Base-by-base conservation (phyloP, 2,329 filamentous ascomycete species). In the Xylariaceae sp. region DNA sequence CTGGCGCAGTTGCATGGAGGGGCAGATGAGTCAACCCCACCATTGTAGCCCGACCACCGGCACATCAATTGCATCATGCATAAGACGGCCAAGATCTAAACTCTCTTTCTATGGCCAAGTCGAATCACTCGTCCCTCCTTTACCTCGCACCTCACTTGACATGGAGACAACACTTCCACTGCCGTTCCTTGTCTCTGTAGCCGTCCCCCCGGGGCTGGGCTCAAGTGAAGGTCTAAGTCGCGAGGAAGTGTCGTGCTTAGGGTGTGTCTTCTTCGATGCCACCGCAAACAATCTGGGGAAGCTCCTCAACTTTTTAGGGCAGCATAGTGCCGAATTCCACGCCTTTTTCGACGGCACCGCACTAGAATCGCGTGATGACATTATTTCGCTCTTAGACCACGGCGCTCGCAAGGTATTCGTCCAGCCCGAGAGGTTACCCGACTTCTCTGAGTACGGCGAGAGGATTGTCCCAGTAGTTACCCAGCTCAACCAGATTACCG, bases 321-420 rank as follows among this genome's bases (percentile, higher is more conserved):
- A 74, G 54, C 75, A 80, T 63, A 76, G 73, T 57, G 71, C 75
- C 53, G 76, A 79, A 32, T 78, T 80, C 59, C 75, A 79, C 61
- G 81, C 88, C 60, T 91, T 88, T 69, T 81, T 96, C 61, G 89
- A 96, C 64, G 90, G 85, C 47, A 86, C 88, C 4, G 73, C 74
- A 19, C 77, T 97, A 37, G 71, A 80, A 30, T 84, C 84, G 10
- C 75, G 77, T 51, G 86, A 91, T 61, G 87, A 95, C 59, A 77
- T 97, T 34, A 74, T 92, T 50, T 81, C 87, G 44, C 79, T 97
- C 34, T 83, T 99, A 52, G 89, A 99, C 69, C 82, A 85, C 59
- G 94, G 94, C 55, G 90, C 91, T 6, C 82, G 85, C 49, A 94
- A 87, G 68, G 86, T 94, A 58, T 94, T 97, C 69, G 88, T 96